Conservation (phyloP, 805 yeast genomes). For the Candida anglica region DNA sequence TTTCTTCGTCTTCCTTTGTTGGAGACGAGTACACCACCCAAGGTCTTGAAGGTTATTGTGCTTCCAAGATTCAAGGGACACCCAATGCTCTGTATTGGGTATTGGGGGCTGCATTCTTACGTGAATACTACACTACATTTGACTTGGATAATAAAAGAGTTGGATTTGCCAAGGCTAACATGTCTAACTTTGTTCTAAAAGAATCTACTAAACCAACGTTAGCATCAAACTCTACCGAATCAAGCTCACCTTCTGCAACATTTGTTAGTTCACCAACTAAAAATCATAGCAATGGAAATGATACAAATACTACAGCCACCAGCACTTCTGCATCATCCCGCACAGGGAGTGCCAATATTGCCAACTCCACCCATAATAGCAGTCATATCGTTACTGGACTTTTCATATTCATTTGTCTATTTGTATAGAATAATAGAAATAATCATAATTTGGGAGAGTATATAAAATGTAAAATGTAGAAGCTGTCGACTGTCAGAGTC, state of each 20-base stretch:
- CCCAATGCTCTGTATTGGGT: constrained; percentile 45
- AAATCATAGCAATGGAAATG: background rate
- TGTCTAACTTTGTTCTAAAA: background rate
- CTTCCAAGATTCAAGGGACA: constrained; percentile 62
- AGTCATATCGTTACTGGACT: no score
- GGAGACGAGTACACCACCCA: constrained; percentile 42
- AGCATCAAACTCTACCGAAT: no score
- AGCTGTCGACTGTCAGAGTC: no score
- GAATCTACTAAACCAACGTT: no score
- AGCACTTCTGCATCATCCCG: no score
- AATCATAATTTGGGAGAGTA: no score
- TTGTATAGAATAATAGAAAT: no score
- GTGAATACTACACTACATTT: constrained; percentile 53
- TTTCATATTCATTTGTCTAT: no score
- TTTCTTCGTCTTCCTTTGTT: constrained; percentile 41
- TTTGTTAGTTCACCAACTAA: no score
- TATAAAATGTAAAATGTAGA: no score
- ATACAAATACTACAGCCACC: background rate
- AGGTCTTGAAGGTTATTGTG: constrained; percentile 49
- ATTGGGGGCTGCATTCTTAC: constrained; percentile 59
- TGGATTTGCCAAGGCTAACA: constrained; percentile 40
- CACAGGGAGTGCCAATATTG: no score
- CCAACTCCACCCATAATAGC: no score
- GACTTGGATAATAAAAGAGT: constrained; percentile 46
- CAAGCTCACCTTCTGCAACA: constrained; percentile 3